phyloP scores from a whole-genome alignment of 2,329 filamentous ascomycete species.

The Botrytis fragariae region DNA sequence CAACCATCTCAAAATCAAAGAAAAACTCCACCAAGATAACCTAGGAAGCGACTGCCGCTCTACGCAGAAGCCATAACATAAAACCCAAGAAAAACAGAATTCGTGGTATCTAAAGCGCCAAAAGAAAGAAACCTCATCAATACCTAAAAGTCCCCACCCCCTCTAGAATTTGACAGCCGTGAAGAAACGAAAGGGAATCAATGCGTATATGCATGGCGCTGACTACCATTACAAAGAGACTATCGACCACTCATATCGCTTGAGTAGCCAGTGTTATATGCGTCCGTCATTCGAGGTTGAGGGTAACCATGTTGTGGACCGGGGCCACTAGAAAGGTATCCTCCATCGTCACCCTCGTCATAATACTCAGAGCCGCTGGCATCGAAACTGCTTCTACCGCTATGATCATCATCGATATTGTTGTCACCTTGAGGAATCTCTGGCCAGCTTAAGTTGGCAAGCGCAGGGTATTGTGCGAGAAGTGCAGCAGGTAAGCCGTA shows the following conservation, averaged over 20 bases:
- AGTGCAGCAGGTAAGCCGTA: conserved; percentile 82
- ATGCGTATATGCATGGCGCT: background rate
- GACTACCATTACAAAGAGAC: conserved; percentile 9
- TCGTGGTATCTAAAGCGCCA: conserved; percentile 38
- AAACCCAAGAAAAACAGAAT: conserved; percentile 23
- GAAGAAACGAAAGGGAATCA: conserved; percentile 18
- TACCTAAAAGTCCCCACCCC: conserved; percentile 14
- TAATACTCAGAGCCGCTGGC: conserved; percentile 68
- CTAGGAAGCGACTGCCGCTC: background rate
- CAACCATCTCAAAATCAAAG: background rate
- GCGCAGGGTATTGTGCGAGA: conserved; percentile 84
- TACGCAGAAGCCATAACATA: conserved; percentile 14
- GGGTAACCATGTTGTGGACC: conserved; percentile 36
- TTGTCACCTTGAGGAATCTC: conserved; percentile 62
- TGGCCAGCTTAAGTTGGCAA: conserved; percentile 88
- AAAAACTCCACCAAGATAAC: background rate
- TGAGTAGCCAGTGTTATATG: conserved; percentile 35
- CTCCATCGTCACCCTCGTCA: conserved; percentile 69
- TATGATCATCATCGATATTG: conserved; percentile 71
- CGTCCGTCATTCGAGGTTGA: conserved; percentile 34
- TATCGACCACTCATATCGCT: conserved; percentile 37
- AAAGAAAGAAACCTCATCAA: conserved; percentile 17
- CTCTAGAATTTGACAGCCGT: conserved; percentile 12
- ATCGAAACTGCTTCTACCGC: conserved; percentile 78
- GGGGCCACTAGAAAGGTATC: conserved; percentile 54